Evolutionary conservation across 1,284 basidiomycete species (phyloP), one percentile per base, ranked within the genome.

Genomic region (Laetiporus sulphureus): DNA sequence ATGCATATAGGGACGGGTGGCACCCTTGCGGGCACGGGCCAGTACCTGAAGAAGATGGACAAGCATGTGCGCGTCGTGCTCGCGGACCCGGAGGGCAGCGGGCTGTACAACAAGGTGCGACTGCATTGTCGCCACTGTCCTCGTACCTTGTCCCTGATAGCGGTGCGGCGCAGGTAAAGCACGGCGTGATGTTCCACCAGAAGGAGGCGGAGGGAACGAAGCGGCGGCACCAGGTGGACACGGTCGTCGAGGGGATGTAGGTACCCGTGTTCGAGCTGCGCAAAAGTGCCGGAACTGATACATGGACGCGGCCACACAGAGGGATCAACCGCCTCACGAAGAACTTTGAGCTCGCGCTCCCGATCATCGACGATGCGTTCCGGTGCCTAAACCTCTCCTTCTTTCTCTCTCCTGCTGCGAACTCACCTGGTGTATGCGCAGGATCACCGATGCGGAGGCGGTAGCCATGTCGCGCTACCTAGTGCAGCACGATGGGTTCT

Each of bases 201-300:
- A 91, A 81, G 52, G 96, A 99, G 66, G 83, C 81, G 27, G 96
- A 99, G 65, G 95, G 96, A 2, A 96, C 84, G n/a, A 90, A 92
- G 53, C 66, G 96, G 49, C 69, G 95, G 37, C 90, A 95, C 60
- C 92, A 96, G 59, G 91, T 95, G 13, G 93, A 96, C 56, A 95
- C 91, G 0, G 81, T 94, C 20, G 89, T 91, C 21, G 87, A 90
- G 62, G 88, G 87, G 45, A 89, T 90, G 84, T 86, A 50, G 45
- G 83, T 68, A 32, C 25, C 22, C 27, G 15, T 13, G 23, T 23
- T 24, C 39, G 40, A 32, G 24, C 15, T 13, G 1, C 21, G 29
- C 1, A 22, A 32, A 16, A 12, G 16, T 15, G 23, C 15, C 3
- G n/a, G 42, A 37, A 41, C 25, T 5, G 10, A 3, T n/a, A n/a